These are phyloP conservation scores for Acer campestre DNA, from an alignment of 345 rosid genomes.

Conservation along the genomic window DNA sequence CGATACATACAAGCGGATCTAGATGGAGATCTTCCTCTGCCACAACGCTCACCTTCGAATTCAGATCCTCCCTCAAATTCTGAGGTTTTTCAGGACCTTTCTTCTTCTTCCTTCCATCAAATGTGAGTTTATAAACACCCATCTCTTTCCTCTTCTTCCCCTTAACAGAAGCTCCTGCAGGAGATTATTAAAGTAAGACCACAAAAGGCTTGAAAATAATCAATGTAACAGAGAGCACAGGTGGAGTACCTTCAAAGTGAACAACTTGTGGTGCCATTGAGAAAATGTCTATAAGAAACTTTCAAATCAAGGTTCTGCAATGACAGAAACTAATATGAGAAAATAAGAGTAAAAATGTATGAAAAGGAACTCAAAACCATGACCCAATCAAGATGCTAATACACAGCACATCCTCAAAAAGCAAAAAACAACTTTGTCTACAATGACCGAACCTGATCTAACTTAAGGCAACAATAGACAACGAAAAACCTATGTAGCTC, in stretches of 20 bases:
- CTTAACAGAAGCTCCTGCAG: constrained; percentile 32
- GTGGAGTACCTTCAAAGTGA: constrained; percentile 32
- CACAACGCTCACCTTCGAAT: constrained; percentile 26
- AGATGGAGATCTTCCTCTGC: constrained; percentile 33
- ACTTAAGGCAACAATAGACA: too few species aligned
- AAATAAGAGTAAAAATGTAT: neutral
- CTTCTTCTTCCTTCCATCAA: constrained; percentile 39
- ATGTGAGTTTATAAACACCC: constrained; percentile 19
- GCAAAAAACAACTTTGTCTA: too few species aligned
- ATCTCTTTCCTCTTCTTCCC: constrained; percentile 38
- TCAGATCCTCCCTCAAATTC: constrained; percentile 32
- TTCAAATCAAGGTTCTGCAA: constrained; percentile 19
- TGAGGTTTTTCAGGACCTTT: constrained; percentile 35
- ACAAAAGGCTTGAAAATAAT: neutral
- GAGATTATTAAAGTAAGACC: constrained; percentile 4
- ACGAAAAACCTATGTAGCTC: too few species aligned
- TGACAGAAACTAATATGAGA: neutral
- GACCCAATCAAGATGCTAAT: neutral
- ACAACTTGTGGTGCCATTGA: constrained; percentile 41
- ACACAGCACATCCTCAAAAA: too few species aligned
- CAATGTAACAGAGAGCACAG: neutral
- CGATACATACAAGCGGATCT: too few species aligned
- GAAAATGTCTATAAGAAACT: neutral
- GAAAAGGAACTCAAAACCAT: neutral
- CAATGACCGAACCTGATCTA: neutral